phyloP scores from a whole-genome alignment of 2,329 filamentous ascomycete species.

The Nigrograna mackinnonii region DNA sequence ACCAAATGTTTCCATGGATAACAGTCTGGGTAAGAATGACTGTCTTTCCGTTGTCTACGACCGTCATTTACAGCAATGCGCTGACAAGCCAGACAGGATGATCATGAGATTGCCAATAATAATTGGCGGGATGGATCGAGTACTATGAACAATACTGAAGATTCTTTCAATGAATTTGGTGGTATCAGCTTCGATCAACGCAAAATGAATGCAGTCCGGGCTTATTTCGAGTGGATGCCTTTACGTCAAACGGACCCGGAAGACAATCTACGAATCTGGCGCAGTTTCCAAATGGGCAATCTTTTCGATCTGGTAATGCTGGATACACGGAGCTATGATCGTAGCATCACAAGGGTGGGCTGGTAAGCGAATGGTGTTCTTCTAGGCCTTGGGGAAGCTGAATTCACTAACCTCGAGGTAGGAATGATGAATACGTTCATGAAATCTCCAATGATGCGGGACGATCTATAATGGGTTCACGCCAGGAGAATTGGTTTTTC shows the following conservation, averaged over 20 bases:
- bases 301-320: constrained; percentile 47
- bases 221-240: constrained; percentile 49
- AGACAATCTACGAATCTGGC: constrained; percentile 43
- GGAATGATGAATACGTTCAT: constrained; percentile 66
- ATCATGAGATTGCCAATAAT: constrained; percentile 46
- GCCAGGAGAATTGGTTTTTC: constrained; percentile 71
- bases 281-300: constrained; percentile 43
- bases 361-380: too few species aligned
- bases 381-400: too few species aligned
- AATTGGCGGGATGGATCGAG: constrained; percentile 44
- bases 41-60: too few species aligned
- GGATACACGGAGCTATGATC: constrained; percentile 45
- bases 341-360: constrained; percentile 45
- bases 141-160: constrained; percentile 48
- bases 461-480: constrained; percentile 70
- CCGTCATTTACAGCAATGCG: too few species aligned
- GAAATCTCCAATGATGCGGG: constrained; percentile 68
- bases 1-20: constrained; percentile 47
- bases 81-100: constrained; percentile 41
- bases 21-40: too few species aligned
- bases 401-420: too few species aligned
- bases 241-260: constrained; percentile 40
- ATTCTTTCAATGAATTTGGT: constrained; percentile 43
- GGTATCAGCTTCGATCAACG: constrained; percentile 48
- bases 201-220: constrained; percentile 52